These are phyloP conservation scores for Penicillium sp. DNA, from an alignment of 2,329 filamentous ascomycete species.

Conservation along the genomic window DNA sequence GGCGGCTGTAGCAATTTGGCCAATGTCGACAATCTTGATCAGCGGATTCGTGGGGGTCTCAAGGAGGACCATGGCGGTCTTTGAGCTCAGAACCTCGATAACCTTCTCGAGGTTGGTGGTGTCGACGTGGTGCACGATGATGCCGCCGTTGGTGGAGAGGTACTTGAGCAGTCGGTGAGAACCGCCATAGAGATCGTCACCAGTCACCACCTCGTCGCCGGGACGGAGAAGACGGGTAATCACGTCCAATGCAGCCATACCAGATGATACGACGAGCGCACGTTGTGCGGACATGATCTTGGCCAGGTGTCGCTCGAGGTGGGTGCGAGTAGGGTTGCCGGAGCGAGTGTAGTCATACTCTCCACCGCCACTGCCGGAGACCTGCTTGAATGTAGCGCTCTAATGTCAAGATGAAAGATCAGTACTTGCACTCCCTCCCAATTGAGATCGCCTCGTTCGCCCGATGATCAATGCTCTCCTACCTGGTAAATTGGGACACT, in stretches of 20 bases:
- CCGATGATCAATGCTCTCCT: constrained; percentile 22
- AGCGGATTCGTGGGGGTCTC: constrained; percentile 97
- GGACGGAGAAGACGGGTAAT: constrained; percentile 89
- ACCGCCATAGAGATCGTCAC: constrained; percentile 95
- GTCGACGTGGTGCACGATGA: constrained; percentile 94
- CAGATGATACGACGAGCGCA: constrained; percentile 89
- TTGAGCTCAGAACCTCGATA: constrained; percentile 69
- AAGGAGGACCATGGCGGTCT: constrained; percentile 93
- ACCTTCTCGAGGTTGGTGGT: constrained; percentile 81
- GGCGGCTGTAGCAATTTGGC: constrained; percentile 74
- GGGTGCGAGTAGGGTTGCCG: constrained; percentile 93
- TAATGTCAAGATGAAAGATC: constrained; percentile 36
- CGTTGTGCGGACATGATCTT: constrained; percentile 98
- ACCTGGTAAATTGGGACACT: constrained; percentile 96
- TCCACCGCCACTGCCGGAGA: constrained; percentile 75
- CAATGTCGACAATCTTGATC: constrained; percentile 96
- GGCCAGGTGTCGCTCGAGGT: constrained; percentile 93
- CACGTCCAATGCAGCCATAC: constrained; percentile 96
- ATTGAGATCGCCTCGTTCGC: neutral
- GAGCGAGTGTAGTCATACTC: constrained; percentile 99
- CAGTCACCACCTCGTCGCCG: constrained; percentile 95
- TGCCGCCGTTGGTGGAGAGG: constrained; percentile 84
- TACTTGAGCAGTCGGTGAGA: constrained; percentile 94
- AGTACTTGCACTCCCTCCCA: neutral
- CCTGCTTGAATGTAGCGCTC: constrained; percentile 97